phyloP scores from a whole-genome alignment of 164 flowering plant species.

The Hamamelis virginiana region DNA sequence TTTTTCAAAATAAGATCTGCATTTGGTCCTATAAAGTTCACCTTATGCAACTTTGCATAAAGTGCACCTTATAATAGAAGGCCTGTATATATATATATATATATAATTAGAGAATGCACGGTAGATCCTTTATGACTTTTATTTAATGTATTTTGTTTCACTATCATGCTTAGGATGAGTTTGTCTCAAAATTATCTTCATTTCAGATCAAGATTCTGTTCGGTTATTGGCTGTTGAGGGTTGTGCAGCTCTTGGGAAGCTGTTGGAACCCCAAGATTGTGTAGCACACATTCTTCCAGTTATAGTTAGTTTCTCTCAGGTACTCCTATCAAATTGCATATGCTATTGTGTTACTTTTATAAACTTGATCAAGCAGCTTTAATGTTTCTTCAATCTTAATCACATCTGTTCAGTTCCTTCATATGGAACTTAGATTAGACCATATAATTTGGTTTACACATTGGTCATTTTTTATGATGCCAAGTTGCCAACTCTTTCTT shows the following conservation, averaged over 20 bases:
- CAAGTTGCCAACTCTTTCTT: neutral
- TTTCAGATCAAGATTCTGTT: slow-evolving; percentile 95
- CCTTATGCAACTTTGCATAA: too few relatives aligned
- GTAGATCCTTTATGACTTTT: too few relatives aligned
- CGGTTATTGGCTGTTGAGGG: slow-evolving; percentile 94
- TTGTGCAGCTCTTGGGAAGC: slow-evolving; percentile 93
- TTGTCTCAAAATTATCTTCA: neutral
- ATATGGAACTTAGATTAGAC: neutral
- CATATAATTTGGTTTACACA: neutral
- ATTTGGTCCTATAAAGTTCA: too few relatives aligned
- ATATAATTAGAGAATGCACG: too few relatives aligned
- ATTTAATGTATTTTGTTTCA: too few relatives aligned
- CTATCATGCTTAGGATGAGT: neutral
- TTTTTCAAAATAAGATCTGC: too few relatives aligned
- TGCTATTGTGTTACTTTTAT: neutral
- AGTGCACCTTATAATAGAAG: too few relatives aligned
- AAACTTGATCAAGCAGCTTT: neutral
- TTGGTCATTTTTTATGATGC: neutral
- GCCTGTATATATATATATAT: too few relatives aligned
- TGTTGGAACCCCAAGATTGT: slow-evolving; percentile 89
- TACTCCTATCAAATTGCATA: slow-evolving; percentile 12
- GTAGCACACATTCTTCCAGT: slow-evolving; percentile 89
- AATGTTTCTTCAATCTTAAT: neutral
- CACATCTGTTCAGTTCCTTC: neutral
- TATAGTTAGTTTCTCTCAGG: slow-evolving; percentile 92